Base-by-base conservation (phyloP, 352 stramenopile species). In the Globisporangium carolinianum region DNA sequence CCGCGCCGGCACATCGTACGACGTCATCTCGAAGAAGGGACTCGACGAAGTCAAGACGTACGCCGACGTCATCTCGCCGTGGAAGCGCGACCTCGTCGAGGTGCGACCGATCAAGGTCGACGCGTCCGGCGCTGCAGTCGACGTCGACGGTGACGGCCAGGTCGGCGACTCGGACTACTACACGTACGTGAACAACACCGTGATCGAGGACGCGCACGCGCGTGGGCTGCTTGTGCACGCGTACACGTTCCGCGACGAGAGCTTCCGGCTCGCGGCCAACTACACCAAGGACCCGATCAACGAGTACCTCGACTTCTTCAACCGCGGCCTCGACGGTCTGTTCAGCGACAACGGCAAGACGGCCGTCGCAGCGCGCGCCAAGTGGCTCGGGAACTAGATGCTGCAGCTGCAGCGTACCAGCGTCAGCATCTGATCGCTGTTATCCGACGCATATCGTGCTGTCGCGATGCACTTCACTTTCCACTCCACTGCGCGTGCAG, bases 41-140 rank as follows among this genome's bases (percentile, higher is more conserved):
- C 80, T 94, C 39, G 70, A 72, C 8, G 84, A 83, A 57, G 77
- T 81, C 46, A 72, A 68, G 60, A 85, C 73, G 50, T 88, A 93
- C 68, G 86, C 70, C 35, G 60, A 84, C 61, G 67, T 76, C 49
- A 72, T 96, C 50, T 87, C 84, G 47, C 80, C 79, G 12, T 90
- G 86, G 67, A 97, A 97, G 66, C 82, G 83, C 61, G 83, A 91
- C 55, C 50, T 96, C 47, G 65, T 91, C 15, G 75, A 84, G 52
- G 62, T 71, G 6, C 58, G 83, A 14, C 68, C 77, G 6, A 65
- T 69, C 24, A 63, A 86, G 58, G 58, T 82, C 43, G 70, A 84
- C 11, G 61, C 54, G 0, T 37, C 66, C 11, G 79, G 71, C 53
- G 78, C 66, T 41, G 66, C 72, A 11, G 71, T 73, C 43, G 79